Conservation (phyloP, 345 rosid species). For the Adansonia digitata region DNA sequence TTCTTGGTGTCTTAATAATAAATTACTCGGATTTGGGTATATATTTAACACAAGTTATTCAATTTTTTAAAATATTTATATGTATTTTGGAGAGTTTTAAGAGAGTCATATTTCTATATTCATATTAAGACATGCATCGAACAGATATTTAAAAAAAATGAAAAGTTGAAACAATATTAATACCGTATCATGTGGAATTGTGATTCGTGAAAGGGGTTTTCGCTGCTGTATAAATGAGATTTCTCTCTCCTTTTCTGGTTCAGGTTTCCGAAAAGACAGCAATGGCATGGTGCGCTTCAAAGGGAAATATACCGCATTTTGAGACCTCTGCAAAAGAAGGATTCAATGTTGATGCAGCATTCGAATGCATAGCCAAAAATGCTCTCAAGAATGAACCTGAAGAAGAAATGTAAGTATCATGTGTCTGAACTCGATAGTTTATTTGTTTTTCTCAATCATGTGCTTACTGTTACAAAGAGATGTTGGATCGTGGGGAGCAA, state of each 20-base stretch:
- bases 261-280: neutral
- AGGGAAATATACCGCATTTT: neutral
- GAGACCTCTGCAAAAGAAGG: neutral
- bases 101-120: too few relatives aligned
- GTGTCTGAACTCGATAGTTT: constrained; percentile 3
- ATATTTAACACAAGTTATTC: too few relatives aligned
- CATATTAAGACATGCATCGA: too few relatives aligned
- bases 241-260: neutral
- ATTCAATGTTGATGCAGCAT: neutral
- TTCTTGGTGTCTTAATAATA: too few relatives aligned
- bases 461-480: neutral
- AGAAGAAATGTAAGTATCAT: constrained; percentile 22
- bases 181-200: neutral
- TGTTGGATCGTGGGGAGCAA: neutral
- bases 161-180: too few relatives aligned
- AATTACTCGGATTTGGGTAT: too few relatives aligned
- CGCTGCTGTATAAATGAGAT: neutral
- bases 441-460: neutral
- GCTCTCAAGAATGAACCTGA: neutral
- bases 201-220: neutral
- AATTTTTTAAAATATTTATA: too few relatives aligned
- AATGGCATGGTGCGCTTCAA: neutral
- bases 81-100: too few relatives aligned
- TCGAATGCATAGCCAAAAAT: neutral
- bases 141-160: too few relatives aligned